Evolutionary conservation across 805 yeast genomes (phyloP), one percentile per base, ranked within the genome.

Genomic region (Candida coquimbonensis): DNA sequence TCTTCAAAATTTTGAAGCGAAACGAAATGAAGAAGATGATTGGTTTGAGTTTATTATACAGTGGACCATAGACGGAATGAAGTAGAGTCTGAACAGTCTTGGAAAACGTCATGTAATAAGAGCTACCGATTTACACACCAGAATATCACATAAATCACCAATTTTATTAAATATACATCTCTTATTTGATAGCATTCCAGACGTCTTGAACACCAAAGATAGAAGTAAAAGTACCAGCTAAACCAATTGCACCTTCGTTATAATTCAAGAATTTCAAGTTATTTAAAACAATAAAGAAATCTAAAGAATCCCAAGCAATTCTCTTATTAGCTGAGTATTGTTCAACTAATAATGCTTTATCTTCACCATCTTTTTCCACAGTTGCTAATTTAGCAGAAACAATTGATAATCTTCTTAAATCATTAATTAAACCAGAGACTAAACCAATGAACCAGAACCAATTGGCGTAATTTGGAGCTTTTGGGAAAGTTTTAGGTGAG

Each of bases 201-300:
- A 81, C 60, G 56, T 84, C 89, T 60, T 75, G 77, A 44, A 88
- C 69, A 38, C 96, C 96, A 65, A 88, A 70, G 41, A 80, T 49
- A 36, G 96, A 83, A 31, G 97, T 88, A 48, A 86, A 67, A 25
- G 84, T 74, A 61, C 98, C 98, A 35, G 93, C 88, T 47, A 81
- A 67, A 34, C 95, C 96, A 42, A 88, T 77, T 37, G 81, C 73
- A 42, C 95, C 93, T 55, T 90, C 96, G 61, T 80, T 78, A 56
- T 79, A 69, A 54, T 72, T 71, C 55, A 84, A 68, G 65, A 70
- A 67, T 47, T 75, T 72, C 64, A 86, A 74, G 44, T 80, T 77
- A 64, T 84, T 80, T 60, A 82, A 68, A 12, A 93, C 95, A 57
- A 90, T 82, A 51, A 84, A 72, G 51, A 77, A 61, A 66, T 90